These are phyloP conservation scores for Fusarium hostae DNA, from an alignment of 2,329 filamentous ascomycete species.

Conservation along the genomic window DNA sequence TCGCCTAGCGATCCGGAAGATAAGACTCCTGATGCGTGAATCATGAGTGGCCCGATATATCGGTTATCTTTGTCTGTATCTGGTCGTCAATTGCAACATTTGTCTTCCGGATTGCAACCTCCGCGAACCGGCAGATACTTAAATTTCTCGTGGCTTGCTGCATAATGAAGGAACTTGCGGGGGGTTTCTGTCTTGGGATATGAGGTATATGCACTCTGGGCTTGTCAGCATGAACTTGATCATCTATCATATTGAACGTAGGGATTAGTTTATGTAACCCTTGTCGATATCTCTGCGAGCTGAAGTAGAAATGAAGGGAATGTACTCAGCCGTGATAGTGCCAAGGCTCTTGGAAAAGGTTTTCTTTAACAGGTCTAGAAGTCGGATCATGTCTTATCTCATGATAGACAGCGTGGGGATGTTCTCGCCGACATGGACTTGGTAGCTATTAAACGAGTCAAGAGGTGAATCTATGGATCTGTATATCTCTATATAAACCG, in stretches of 20 bases:
- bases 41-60: neutral
- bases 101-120: neutral
- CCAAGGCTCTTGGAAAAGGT: neutral
- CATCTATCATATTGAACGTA: neutral
- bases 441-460: neutral
- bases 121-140: neutral
- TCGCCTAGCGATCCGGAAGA: neutral
- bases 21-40: neutral
- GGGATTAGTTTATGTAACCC: neutral
- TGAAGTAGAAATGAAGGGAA: fast-evolving
- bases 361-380: neutral
- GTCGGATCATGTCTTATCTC: neutral
- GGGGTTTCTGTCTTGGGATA: neutral
- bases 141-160: too few species aligned
- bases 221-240: neutral
- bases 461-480: neutral
- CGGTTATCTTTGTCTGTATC: neutral
- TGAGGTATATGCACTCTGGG: neutral
- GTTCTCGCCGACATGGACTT: too few species aligned
- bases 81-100: neutral
- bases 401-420: neutral
- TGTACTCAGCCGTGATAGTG: neutral
- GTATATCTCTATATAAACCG: neutral
- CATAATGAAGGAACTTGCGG: too few species aligned
- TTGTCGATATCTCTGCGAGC: neutral